Base-by-base conservation (phyloP, 179 eudicot species). In the Heliamphora pulchella region DNA sequence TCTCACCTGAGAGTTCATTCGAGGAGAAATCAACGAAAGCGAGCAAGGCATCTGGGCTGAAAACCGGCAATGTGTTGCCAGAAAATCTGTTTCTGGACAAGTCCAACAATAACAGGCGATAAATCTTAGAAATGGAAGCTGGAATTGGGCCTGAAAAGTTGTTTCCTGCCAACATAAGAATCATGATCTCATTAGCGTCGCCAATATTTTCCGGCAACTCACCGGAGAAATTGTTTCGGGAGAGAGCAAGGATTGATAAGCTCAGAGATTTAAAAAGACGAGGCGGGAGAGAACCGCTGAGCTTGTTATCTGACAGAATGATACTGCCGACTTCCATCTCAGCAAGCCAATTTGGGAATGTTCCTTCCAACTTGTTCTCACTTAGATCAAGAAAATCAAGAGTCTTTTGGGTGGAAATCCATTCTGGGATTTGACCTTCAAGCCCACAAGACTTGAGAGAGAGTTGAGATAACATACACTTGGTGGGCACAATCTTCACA, bases 211-310 rank as follows among this genome's bases (percentile, higher is more conserved):
- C 54, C 0, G 93, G 93, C 79, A 90, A 69, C 65, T 82, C 83
- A 10, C 93, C 93, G 5, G 89, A 86, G 78, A 90, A 89, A 50
- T 85, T 85, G 86, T 89, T 90, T 57, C 93, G 66, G 2, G 89
- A 86, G 6, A 90, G 81, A 39, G 84, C 84, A 46, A 90, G 90
- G 31, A 90, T 79, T 1, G 90, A 84, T 70, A 90, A 71, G 72
- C 86, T 87, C 41, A 71, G 64, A 50, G 91, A 89, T 68, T 79
- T 75, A 44, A 90, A 90, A 14, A 90, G 78, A 54, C 82, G 84
- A 3, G 93, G 78, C 7, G 93, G 93, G 14, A 90, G 82, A 5
- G 86, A 78, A 74, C 90, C 89, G 1, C 86, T 83, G 46, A 90
- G 88, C 71, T 82, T 86, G 75, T 90, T 89, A 55, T 86, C 89